Base-by-base conservation (phyloP, 306 rosid species). In the Malus orientalis region DNA sequence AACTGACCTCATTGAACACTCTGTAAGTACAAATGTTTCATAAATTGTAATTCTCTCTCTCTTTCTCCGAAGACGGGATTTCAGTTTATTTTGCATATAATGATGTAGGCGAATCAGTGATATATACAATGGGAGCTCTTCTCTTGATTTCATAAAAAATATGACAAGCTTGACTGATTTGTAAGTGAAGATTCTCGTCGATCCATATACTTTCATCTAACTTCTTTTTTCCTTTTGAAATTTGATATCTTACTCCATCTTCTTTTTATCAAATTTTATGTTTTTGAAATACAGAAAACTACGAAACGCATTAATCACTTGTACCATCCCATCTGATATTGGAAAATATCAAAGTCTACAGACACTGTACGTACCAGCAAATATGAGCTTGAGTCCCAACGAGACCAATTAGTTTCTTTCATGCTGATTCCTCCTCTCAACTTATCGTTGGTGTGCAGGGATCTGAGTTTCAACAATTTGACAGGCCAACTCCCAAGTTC, bases 381-480 rank as follows among this genome's bases (percentile, higher is more conserved):
- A 16, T 14, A 33, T 33, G 5, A 5, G 7, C 38, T 33, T 33
- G 3, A 22, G 4, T 65, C 11, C 33, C 62, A 32, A 10, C 10
- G 3, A 51, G 38, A 4, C 27, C n/a, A 49, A 47, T 40, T 67
- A 25, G 3, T 22, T 65, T 14, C 27, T 25, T 11, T 77, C 62
- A 16, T 15, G 30, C 33, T 19, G 42, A 29, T 15, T 13, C 5
- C 4, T 60, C 40, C 3, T 8, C 42, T 27, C 5, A 29, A 5
- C 61, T 30, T 67, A 55, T 42, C 13, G 6, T 64, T 67, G 27
- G 30, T 71, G 14, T 71, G 60, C 71, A 81, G 84, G 70, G 74
- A 81, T 71, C 66, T 81, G 40, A 59, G 81, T 76, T 76, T 76
- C 78, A 81, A 81, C 68, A 76, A 81, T 33, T n/a, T 81, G 58